Evolutionary conservation across 164 flowering plant genomes (phyloP), one percentile per base, ranked within the genome.

Genomic region (Annona squamosa): DNA sequence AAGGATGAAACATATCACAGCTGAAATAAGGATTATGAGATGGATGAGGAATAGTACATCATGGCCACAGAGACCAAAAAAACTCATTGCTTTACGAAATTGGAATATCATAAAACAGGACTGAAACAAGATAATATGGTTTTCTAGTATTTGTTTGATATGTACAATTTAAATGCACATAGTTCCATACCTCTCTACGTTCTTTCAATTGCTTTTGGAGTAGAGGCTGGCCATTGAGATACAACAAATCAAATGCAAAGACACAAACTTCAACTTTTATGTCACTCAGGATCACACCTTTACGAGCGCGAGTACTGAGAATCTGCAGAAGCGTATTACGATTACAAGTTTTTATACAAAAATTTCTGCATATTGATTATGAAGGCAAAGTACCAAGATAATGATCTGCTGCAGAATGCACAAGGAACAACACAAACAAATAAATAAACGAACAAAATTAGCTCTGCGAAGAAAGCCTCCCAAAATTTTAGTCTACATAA

Each of bases 261-360:
- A 93, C 85, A 86, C 98, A 93, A 52, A 96, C 99, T 46, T 85
- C 81, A 75, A 96, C 89, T 82, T 86, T 91, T 77, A 96, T 93
- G 18, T 93, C 97, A 81, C 85, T 84, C 78, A 89, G 44, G 4
- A 66, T 78, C 74, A 92, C 99, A 86, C 89, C 93, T 84, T 93
- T 96, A 43, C 95, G 90, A 76, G 98, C 93, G 74, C 97, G 90
- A 10, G 91, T 90, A 70, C 85, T 93, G 59, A 96, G 94, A 57
- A 85, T 77, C 98, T 96, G 92, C 75, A 75, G 79, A 68, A 77
- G 69, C 5, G 26, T 2, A 45, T 19, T 45, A 26, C 1, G 37
- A 26, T 13, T 59, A 59, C n/a, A 59, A 59, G 63, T 10, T 13
- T 59, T 59, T 59, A 59, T 59, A 18, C 3, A 16, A 59, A 59